Percentiles rank a stretch among this genome's conserved stretches.
Conservation (phyloP, 169 alveolate genomes). For the Plasmodium coatneyi region DNA sequence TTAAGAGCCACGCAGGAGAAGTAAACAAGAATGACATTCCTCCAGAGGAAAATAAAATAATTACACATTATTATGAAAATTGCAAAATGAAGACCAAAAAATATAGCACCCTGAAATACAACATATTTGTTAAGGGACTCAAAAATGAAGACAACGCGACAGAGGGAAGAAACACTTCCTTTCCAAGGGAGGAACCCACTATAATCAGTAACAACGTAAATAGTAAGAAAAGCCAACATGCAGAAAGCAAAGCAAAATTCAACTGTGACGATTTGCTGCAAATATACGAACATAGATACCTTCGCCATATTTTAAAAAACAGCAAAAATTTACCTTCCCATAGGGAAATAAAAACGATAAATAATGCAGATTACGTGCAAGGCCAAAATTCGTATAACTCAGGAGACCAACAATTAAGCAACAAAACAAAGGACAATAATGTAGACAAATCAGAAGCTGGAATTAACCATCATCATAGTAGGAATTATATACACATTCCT, state of each 20-base stretch:
- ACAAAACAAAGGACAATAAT: background rate
- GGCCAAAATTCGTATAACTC: background rate
- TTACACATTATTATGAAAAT: background rate
- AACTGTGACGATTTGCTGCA: constrained; percentile 48
- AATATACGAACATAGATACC: constrained; percentile 67
- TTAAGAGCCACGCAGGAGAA: background rate
- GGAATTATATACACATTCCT: background rate
- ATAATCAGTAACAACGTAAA: background rate
- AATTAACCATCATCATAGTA: background rate
- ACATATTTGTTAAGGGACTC: background rate
- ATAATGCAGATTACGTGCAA: background rate
- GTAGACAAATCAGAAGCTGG: background rate
- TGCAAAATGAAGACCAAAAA: background rate
- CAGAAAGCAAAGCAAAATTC: background rate
- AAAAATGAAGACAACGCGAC: background rate
- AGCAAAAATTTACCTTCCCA: background rate
- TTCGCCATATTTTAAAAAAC: constrained; percentile 23
- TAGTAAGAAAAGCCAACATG: background rate
- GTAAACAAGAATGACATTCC: background rate
- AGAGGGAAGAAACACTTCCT: background rate
- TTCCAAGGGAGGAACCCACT: constrained; percentile 6
- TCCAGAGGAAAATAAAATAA: background rate
- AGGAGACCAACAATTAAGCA: background rate
- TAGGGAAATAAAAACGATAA: background rate
- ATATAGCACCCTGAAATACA: constrained; percentile 7